Percentiles rank a stretch among this genome's conserved stretches.
Conservation (phyloP, 164 flowering plant genomes). For the Vitis labrusca region DNA sequence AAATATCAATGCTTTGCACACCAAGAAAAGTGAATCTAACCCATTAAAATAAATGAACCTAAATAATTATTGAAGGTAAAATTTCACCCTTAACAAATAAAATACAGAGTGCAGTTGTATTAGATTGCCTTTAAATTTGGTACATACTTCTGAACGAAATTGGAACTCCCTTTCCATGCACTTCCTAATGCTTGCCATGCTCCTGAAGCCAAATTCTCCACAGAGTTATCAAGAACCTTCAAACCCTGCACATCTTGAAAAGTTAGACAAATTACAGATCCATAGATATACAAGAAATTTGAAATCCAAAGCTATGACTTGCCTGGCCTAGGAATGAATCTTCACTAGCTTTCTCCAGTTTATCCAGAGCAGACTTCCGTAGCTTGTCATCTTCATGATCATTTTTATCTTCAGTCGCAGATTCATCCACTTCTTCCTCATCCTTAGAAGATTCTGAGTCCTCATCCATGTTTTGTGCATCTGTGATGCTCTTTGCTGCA, state of each 20-base stretch:
- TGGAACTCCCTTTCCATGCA: conserved; percentile 85
- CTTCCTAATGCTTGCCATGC: conserved; percentile 95
- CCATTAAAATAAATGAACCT: background rate
- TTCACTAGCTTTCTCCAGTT: conserved; percentile 87
- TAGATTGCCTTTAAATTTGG: background rate
- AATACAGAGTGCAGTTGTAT: background rate
- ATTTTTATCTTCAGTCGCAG: conserved; percentile 34
- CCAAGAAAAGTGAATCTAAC: background rate
- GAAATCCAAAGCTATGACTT: conserved; percentile 24
- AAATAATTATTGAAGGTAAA: too few species aligned
- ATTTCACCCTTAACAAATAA: too few species aligned
- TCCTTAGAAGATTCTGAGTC: conserved; percentile 58
- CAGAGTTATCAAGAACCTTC: conserved; percentile 81
- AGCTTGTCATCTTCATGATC: conserved; percentile 56
- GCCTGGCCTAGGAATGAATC: conserved; percentile 91
- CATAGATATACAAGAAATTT: background rate
- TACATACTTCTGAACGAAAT: conserved; percentile 77
- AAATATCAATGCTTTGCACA: background rate
- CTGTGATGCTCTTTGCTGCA: conserved; percentile 79
- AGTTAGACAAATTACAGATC: background rate
- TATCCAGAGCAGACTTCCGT: conserved; percentile 70
- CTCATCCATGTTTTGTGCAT: conserved; percentile 42
- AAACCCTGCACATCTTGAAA: conserved; percentile 59
- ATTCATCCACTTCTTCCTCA: conserved; percentile 39
- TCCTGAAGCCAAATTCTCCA: conserved; percentile 90